Evolutionary conservation across 768 basidiomycete genomes (phyloP).

Genomic region (Chalciporus pseudorubinellus): DNA sequence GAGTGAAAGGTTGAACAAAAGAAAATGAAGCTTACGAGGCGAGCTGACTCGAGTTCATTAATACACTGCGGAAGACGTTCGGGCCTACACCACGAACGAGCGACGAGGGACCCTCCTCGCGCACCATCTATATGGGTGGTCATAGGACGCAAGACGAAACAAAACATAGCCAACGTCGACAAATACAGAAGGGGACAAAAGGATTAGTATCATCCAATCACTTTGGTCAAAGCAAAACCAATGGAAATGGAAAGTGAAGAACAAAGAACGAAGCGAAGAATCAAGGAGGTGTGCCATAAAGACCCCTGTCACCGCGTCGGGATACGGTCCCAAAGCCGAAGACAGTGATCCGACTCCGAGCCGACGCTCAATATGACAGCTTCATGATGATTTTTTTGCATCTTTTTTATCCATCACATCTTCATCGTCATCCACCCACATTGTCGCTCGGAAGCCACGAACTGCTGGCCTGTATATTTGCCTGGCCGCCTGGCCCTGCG

Average conservation of each 20-base stretch:
- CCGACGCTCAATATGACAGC: not conserved
- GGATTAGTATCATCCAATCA: constrained; percentile 6
- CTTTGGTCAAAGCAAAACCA: not conserved
- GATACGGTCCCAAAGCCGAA: not conserved
- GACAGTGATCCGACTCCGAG: not conserved
- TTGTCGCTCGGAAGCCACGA: not conserved
- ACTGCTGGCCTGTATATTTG: not conserved
- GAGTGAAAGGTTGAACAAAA: not conserved
- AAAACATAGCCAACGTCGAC: not conserved
- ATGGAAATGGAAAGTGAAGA: not conserved
- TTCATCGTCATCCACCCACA: not conserved
- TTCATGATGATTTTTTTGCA: not conserved
- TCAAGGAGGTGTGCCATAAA: not conserved
- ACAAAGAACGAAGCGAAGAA: not conserved
- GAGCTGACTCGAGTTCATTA: constrained; percentile 93
- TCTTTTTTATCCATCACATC: not conserved
- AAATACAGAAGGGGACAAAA: not conserved
- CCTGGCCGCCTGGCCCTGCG: not conserved
- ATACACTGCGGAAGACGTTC: constrained; percentile 79
- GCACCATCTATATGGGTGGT: constrained; percentile 64
- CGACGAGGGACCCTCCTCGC: constrained; percentile 79
- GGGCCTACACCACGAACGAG: constrained; percentile 76
- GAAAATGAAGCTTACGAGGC: constrained; percentile 60
- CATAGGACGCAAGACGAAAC: not conserved
- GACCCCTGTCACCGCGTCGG: not conserved